Evolutionary conservation across 345 rosid genomes (phyloP).

Genomic region (Lepidium africanum): DNA sequence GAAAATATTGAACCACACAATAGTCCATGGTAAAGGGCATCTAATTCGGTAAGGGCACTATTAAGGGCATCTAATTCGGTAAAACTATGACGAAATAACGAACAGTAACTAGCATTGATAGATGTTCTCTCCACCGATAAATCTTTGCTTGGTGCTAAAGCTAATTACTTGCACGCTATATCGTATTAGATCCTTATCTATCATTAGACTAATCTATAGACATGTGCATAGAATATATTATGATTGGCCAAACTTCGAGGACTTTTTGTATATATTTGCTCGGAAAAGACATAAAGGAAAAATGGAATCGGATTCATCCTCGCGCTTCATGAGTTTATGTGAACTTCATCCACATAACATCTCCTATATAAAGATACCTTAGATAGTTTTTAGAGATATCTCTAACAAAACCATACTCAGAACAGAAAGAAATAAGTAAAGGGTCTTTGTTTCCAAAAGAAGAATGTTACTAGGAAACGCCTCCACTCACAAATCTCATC

Average conservation of each 20-base stretch:
- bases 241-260: neutral
- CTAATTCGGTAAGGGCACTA: neutral
- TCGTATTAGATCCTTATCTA: conserved; percentile 15
- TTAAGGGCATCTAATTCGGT: conserved; percentile 17
- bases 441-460: neutral
- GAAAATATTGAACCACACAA: too few species aligned
- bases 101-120: conserved; percentile 1
- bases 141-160: conserved; percentile 16
- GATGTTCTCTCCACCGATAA: neutral
- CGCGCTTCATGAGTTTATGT: neutral
- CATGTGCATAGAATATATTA: conserved; percentile 5
- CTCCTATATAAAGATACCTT: conserved; percentile 7
- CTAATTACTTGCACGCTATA: neutral
- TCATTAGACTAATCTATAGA: conserved; percentile 1
- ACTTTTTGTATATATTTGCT: neutral
- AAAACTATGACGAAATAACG: neutral
- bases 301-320: conserved; percentile 16
- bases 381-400: neutral
- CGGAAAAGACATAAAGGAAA: conserved; percentile 4
- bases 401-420: neutral
- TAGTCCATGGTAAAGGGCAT: too few species aligned
- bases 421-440: neutral
- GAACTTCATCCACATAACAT: neutral
- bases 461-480: conserved; percentile 15
- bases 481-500: conserved; percentile 18